Percentiles rank a stretch among this genome's conserved stretches.
Conservation (phyloP, 2,329 filamentous ascomycete genomes). For the Aspergillus neoniger region DNA sequence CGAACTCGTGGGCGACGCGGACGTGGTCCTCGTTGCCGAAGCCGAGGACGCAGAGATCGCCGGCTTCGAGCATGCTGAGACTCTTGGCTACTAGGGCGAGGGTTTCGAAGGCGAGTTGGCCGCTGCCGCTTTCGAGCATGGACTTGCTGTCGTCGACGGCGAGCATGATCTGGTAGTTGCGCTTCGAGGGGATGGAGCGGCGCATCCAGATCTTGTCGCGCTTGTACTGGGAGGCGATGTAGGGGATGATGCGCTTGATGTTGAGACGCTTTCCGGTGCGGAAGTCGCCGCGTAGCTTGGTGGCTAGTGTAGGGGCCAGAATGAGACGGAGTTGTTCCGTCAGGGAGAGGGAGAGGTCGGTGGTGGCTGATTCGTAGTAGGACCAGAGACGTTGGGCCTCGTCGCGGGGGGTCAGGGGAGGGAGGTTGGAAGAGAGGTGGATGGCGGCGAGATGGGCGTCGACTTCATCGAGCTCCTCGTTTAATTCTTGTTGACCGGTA, state of each 20-base stretch:
- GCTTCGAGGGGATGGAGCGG: slow-evolving; percentile 84
- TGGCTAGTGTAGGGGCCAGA: slow-evolving; percentile 88
- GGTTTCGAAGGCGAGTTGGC: slow-evolving; percentile 85
- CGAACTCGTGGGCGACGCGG: slow-evolving; percentile 82
- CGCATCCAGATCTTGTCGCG: slow-evolving; percentile 99
- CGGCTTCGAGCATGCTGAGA: slow-evolving; percentile 89
- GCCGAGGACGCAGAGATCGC: slow-evolving; percentile 86
- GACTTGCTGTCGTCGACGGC: slow-evolving; percentile 94
- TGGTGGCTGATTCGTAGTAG: slow-evolving; percentile 79
- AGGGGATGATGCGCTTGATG: slow-evolving; percentile 99
- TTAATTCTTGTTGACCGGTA: slow-evolving; percentile 45
- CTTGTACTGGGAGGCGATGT: slow-evolving; percentile 97
- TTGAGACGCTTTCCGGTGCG: slow-evolving; percentile 97
- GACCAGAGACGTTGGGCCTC: slow-evolving; percentile 78
- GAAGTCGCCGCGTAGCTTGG: slow-evolving; percentile 94
- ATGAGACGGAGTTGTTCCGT: slow-evolving; percentile 96
- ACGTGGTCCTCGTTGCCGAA: slow-evolving; percentile 75
- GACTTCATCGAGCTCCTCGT: slow-evolving; percentile 50
- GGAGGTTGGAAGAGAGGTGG: slow-evolving; percentile 61
- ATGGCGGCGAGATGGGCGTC: slow-evolving; percentile 67
- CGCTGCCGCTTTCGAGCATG: slow-evolving; percentile 82
- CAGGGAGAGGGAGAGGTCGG: slow-evolving; percentile 80
- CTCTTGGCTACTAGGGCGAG: slow-evolving; percentile 87
- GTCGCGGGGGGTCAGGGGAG: slow-evolving; percentile 49
- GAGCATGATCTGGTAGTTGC: slow-evolving; percentile 94